A percentile compares a stretch with the other conserved stretches of the same genome.
Evolutionary conservation across 1,284 basidiomycete genomes (phyloP).

Genomic region (Pseudozyma sp.): DNA sequence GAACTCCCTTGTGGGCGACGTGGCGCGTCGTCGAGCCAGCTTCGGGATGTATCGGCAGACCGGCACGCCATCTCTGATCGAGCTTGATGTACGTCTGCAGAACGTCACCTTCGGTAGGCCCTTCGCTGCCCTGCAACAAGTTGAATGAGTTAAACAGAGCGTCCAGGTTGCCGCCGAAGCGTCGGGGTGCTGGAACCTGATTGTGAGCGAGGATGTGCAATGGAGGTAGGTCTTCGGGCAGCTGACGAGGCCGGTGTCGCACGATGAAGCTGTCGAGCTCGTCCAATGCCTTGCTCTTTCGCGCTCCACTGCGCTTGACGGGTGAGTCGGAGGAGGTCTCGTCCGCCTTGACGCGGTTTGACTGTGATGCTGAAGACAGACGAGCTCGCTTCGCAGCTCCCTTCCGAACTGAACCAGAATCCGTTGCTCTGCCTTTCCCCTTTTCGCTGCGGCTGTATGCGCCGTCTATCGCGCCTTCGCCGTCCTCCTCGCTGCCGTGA

Average conservation of each 20-base stretch:
- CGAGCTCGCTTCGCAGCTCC: conserved; percentile 5
- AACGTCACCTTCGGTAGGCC: conserved; percentile 29
- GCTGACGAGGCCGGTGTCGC: conserved; percentile 28
- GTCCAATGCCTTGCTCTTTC: conserved; percentile 42
- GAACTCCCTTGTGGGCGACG: conserved; percentile 26
- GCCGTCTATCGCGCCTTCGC: conserved; percentile 5
- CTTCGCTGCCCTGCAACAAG: conserved; percentile 44
- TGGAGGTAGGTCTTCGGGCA: conserved; percentile 44
- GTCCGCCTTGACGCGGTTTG: conserved; percentile 6
- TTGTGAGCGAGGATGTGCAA: conserved; percentile 39
- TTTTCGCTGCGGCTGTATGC: background rate
- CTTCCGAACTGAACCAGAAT: background rate
- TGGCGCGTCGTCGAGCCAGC: conserved; percentile 27
- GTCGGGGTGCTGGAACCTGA: conserved; percentile 37
- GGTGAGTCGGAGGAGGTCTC: conserved; percentile 22
- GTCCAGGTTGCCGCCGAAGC: conserved; percentile 33
- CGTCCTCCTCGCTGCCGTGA: conserved; percentile 12
- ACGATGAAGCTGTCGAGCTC: conserved; percentile 36
- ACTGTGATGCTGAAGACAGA: conserved; percentile 13
- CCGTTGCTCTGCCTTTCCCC: conserved; percentile 14
- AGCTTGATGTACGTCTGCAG: conserved; percentile 37
- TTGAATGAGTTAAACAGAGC: conserved; percentile 37
- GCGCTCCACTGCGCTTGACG: conserved; percentile 21
- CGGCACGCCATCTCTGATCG: conserved; percentile 45
- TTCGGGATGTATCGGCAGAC: conserved; percentile 39